A percentile compares a stretch with the other conserved stretches of the same genome.
Conservation (phyloP, 73 alveolate species). For the Stentor roeselii region DNA sequence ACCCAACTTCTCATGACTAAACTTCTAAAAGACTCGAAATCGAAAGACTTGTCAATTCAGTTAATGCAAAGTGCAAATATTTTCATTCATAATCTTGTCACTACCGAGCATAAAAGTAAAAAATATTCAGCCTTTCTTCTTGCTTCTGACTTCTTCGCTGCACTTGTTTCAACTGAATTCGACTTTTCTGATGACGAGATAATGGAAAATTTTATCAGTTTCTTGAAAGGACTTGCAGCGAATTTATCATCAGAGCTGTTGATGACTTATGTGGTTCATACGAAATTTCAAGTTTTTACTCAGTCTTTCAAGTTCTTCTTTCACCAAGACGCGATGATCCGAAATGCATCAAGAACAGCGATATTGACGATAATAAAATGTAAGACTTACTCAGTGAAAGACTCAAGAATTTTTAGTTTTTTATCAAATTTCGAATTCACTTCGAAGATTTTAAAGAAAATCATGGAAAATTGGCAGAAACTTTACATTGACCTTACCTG, state of each 20-base stretch:
- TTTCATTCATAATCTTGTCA: slow-evolving; percentile 5
- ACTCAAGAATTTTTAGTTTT: background rate
- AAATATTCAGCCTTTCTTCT: background rate
- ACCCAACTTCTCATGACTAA: background rate
- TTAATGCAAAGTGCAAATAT: slow-evolving; percentile 19
- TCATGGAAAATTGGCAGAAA: background rate
- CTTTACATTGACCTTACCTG: background rate
- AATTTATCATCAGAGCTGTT: background rate
- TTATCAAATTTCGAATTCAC: background rate
- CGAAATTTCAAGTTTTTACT: background rate
- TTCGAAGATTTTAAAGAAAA: background rate
- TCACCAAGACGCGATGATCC: slow-evolving; percentile 6
- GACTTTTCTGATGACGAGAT: slow-evolving; percentile 12
- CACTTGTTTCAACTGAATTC: background rate
- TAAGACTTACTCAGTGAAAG: background rate
- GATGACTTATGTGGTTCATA: background rate
- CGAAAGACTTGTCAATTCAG: background rate
- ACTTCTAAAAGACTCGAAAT: background rate
- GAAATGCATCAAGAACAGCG: slow-evolving; percentile 25
- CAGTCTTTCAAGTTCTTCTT: background rate
- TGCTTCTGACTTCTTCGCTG: background rate
- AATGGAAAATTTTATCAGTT: slow-evolving; percentile 3
- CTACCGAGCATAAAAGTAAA: slow-evolving; percentile 1
- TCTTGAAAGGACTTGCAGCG: slow-evolving; percentile 21
- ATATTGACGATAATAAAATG: slow-evolving; percentile 4